phyloP scores from a whole-genome alignment of 179 eudicot species.

The Amaranthus tricolor region DNA sequence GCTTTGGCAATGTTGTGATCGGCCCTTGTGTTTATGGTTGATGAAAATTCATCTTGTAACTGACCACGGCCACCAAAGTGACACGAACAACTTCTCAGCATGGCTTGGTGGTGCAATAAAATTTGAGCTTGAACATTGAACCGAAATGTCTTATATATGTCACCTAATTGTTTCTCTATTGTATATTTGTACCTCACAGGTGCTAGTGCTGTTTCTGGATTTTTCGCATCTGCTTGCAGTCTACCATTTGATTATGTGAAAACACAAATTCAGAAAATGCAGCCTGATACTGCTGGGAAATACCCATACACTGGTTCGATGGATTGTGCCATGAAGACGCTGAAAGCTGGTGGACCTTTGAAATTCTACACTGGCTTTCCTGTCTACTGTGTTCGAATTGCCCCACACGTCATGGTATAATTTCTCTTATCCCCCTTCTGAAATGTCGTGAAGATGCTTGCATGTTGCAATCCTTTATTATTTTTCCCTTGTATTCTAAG shows the following conservation, averaged over 20 bases:
- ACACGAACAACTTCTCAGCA: too few species aligned
- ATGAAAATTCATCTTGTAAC: too few species aligned
- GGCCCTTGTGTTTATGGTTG: too few species aligned
- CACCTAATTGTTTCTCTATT: conserved; percentile 2
- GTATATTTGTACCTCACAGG: conserved; percentile 41
- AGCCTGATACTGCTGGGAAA: conserved; percentile 50
- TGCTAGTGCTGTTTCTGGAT: conserved; percentile 55
- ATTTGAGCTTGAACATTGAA: background rate
- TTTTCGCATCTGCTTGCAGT: conserved; percentile 54
- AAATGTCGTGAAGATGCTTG: background rate
- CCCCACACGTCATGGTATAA: conserved; percentile 58
- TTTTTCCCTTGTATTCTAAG: too few species aligned
- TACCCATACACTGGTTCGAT: conserved; percentile 50
- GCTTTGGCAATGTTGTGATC: too few species aligned
- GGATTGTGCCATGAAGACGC: conserved; percentile 50
- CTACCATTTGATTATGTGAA: conserved; percentile 51
- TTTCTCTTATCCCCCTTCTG: conserved; percentile 19
- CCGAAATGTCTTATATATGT: background rate
- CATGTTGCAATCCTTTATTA: background rate
- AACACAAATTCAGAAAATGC: conserved; percentile 54
- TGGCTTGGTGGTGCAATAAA: too few species aligned
- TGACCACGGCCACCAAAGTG: too few species aligned
- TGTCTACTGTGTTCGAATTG: conserved; percentile 52
- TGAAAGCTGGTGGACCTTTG: conserved; percentile 50
- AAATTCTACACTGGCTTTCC: conserved; percentile 58